These are phyloP conservation scores for Luffa acutangula DNA, from an alignment of 306 rosid species.

Conservation along the genomic window DNA sequence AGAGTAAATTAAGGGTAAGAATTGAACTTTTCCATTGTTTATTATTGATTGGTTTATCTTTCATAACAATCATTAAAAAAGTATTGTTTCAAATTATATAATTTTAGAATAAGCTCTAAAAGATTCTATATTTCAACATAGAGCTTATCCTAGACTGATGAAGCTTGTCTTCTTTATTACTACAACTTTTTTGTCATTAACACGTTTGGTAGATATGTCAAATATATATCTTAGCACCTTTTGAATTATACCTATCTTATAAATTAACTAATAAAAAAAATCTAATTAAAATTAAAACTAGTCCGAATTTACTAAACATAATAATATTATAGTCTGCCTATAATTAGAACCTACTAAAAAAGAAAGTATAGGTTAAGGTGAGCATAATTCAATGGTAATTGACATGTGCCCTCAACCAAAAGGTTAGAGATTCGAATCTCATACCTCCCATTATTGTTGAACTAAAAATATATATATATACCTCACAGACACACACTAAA, in stretches of 20 bases:
- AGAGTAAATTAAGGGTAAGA: too few relatives aligned
- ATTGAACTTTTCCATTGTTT: too few relatives aligned
- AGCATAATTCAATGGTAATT: too few relatives aligned
- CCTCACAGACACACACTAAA: background rate
- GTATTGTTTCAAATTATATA: background rate
- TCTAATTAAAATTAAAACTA: background rate
- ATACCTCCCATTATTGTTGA: too few relatives aligned
- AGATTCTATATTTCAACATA: background rate
- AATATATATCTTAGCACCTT: background rate
- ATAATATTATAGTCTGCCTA: too few relatives aligned
- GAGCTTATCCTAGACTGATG: background rate
- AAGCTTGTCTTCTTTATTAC: background rate
- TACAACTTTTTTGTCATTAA: background rate
- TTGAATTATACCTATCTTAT: background rate
- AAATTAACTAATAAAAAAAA: background rate
- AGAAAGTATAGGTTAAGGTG: too few relatives aligned
- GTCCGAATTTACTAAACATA: background rate
- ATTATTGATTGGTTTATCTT: too few relatives aligned
- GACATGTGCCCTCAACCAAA: too few relatives aligned
- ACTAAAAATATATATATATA: too few relatives aligned
- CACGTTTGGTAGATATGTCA: background rate
- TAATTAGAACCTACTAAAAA: background rate
- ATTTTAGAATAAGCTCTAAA: background rate
- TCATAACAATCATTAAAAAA: background rate
- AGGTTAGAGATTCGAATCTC: too few relatives aligned